Evolutionary conservation across 768 basidiomycete genomes (phyloP).

Genomic region (Mycena kentingensis): DNA sequence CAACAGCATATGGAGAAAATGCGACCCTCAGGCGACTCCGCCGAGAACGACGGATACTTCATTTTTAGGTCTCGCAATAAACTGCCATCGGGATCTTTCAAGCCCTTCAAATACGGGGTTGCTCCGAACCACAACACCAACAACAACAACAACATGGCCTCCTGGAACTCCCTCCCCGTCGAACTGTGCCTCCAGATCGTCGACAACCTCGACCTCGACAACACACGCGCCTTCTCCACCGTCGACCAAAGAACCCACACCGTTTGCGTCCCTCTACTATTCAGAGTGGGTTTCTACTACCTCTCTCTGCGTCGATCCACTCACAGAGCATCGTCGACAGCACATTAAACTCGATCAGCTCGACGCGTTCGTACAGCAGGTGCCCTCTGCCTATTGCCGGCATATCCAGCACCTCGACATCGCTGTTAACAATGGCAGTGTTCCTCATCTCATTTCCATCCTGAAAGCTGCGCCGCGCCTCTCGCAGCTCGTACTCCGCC

Average conservation of each 20-base stretch:
- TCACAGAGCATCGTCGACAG: slow-evolving; percentile 33
- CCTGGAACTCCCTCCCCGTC: slow-evolving; percentile 62
- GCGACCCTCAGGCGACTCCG: too few relatives aligned
- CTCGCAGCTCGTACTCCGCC: slow-evolving; percentile 45
- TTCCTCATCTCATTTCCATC: slow-evolving; percentile 49
- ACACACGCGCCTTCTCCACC: slow-evolving; percentile 49
- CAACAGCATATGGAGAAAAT: too few relatives aligned
- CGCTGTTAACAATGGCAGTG: slow-evolving; percentile 35
- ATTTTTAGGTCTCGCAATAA: too few relatives aligned
- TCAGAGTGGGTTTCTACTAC: slow-evolving; percentile 46
- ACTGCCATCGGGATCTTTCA: too few relatives aligned
- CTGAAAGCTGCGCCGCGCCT: slow-evolving; percentile 53
- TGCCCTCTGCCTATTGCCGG: slow-evolving; percentile 55
- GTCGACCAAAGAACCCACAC: slow-evolving; percentile 53
- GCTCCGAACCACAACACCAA: too few relatives aligned
- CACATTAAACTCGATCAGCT: slow-evolving; percentile 54
- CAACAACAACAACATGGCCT: slow-evolving; percentile 24
- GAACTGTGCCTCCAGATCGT: slow-evolving; percentile 68
- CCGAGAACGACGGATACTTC: too few relatives aligned
- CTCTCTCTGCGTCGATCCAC: slow-evolving; percentile 8
- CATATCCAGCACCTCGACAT: slow-evolving; percentile 58
- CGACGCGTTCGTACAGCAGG: slow-evolving; percentile 52
- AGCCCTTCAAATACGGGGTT: too few relatives aligned
- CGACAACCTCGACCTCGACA: slow-evolving; percentile 45
- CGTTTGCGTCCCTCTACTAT: slow-evolving; percentile 58